A percentile compares a stretch with the other conserved stretches of the same genome.
phyloP scores from a whole-genome alignment of 2,329 filamentous ascomycete genomes.

The Neoascochyta sp. region DNA sequence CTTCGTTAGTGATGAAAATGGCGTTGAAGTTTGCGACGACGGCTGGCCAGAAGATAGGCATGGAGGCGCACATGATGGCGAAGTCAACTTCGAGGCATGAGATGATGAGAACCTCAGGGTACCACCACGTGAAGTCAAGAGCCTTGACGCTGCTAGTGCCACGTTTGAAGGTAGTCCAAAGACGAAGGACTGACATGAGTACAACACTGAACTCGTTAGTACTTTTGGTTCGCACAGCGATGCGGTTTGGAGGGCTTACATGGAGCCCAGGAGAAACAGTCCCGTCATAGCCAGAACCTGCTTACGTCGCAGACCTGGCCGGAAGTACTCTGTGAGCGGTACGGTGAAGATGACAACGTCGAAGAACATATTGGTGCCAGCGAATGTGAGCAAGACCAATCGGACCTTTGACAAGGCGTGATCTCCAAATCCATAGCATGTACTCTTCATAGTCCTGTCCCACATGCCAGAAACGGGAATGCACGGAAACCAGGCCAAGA shows the following conservation, averaged over 20 bases:
- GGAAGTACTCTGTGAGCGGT: constrained; percentile 18
- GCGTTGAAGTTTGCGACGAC: constrained; percentile 24
- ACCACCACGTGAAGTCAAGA: constrained; percentile 34
- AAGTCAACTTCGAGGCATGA: constrained; percentile 34
- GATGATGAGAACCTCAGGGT: constrained; percentile 26
- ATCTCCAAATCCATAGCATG: constrained; percentile 18
- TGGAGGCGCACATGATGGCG: constrained; percentile 36
- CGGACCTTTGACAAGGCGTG: constrained; percentile 7
- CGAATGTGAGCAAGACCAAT: constrained; percentile 12
- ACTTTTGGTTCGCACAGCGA: not conserved
- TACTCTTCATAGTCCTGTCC: constrained; percentile 11
- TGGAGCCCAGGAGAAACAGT: constrained; percentile 23
- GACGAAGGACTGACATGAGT: constrained; percentile 26
- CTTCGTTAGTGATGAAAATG: constrained; percentile 36
- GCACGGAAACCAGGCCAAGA: constrained; percentile 32
- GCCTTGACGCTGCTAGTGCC: constrained; percentile 6
- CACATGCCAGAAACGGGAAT: constrained; percentile 24
- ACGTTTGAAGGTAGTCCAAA: constrained; percentile 26
- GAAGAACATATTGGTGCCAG: constrained; percentile 24
- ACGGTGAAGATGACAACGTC: constrained; percentile 23
- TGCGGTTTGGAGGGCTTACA: constrained; percentile 11
- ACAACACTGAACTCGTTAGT: constrained; percentile 20
- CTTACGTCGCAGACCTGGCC: constrained; percentile 14
- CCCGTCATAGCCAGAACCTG: constrained; percentile 19
- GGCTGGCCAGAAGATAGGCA: constrained; percentile 39